These are phyloP conservation scores for Cucurbita maxima DNA, from an alignment of 306 rosid species.

Conservation along the genomic window DNA sequence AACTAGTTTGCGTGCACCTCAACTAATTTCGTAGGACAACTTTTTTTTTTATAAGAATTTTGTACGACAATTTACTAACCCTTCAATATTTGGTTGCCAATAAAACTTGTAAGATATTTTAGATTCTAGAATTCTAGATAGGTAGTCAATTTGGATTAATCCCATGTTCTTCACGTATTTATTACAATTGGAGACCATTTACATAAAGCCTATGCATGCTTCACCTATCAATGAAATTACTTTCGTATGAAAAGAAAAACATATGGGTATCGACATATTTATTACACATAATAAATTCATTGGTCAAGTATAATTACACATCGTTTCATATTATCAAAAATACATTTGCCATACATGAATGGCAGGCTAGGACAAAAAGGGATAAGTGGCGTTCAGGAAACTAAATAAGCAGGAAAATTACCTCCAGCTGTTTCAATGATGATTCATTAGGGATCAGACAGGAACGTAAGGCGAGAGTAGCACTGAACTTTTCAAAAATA, in stretches of 20 bases:
- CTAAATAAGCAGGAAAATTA: neutral
- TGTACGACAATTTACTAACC: no score
- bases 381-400: neutral
- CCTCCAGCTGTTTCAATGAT: constrained; percentile 65
- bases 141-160: neutral
- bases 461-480: constrained; percentile 36
- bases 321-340: neutral
- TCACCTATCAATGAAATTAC: neutral
- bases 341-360: neutral
- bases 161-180: neutral
- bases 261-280: neutral
- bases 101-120: neutral
- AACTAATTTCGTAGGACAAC: no score
- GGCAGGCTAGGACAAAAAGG: neutral
- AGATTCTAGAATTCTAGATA: neutral
- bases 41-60: no score
- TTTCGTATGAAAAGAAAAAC: neutral
- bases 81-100: no score
- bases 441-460: constrained; percentile 60
- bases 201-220: neutral
- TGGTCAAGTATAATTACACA: neutral
- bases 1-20: no score
- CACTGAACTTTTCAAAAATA: constrained; percentile 40
- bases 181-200: neutral
- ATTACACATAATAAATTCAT: neutral